Evolutionary conservation across 1,284 basidiomycete genomes (phyloP), one percentile per base, ranked within the genome.

Genomic region (Phylloporus sp.): DNA sequence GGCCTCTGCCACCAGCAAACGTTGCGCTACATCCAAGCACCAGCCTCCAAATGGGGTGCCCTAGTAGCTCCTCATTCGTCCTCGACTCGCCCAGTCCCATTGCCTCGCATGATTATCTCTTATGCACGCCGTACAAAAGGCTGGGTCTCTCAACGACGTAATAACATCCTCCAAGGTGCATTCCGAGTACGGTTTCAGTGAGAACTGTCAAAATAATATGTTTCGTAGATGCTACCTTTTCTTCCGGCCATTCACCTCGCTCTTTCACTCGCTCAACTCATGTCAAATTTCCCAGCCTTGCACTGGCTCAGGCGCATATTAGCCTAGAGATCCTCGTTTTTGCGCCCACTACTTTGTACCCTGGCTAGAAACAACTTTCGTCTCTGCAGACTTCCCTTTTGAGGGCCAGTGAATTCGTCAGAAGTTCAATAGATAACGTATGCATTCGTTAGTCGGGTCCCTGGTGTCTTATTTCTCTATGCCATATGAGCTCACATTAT

Each of bases 311-410:
- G 95, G 95, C n/a, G 91, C 98, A 0, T 93, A 97, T 72, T 94
- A 93, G 89, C 77, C 98, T 3, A 88, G 89, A 70, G 96, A 99
- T 71, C 92, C 94, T 2, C 84, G 94, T 13, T 93, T 95, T 0
- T 84, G 88, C 10, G 90, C 94, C 11, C 97, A 94, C 79, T 98
- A 98, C 74, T 98, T 95, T 73, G 79, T 88, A 0, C 85, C 87
- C 2, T 86, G 84, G 71, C 78, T 95, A 6, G 86, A 91, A 72
- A 78, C 78, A 11, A 87, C 98, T 51, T 93, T 96, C 0, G 82
- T 87, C 61, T 88, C 95, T 4, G 86, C 86, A n/a, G 88, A 96
- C 56, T 98, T 98, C 71, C 95, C 47, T 29, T 63, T 63, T 22
- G 60, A 63, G 20, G 2, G 77, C 96, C 0, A 83, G 86, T 6